phyloP scores from a whole-genome alignment of 2,329 filamentous ascomycete species.

The Fusarium annulatum region DNA sequence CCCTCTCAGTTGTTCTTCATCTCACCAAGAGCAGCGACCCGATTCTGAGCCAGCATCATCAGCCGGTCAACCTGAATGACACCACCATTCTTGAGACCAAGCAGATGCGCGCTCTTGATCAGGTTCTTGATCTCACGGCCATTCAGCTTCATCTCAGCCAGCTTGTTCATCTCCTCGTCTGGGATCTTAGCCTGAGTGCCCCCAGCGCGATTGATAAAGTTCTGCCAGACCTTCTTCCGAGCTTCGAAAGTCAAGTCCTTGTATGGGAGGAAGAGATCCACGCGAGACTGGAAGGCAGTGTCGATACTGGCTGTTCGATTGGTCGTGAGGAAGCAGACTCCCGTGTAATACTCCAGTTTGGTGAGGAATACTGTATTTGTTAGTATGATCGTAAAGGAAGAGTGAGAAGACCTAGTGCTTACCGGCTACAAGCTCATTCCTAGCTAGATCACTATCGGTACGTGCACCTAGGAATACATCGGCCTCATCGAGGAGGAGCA shows the following conservation, averaged over 20 bases:
- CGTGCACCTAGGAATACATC: constrained; percentile 53
- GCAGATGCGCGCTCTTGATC: constrained; percentile 54
- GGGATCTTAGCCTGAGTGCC: constrained; percentile 43
- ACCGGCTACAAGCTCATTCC: constrained; percentile 54
- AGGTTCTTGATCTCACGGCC: constrained; percentile 62
- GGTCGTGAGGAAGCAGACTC: constrained; percentile 53
- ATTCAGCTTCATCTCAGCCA: constrained; percentile 56
- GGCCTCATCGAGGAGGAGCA: constrained; percentile 49
- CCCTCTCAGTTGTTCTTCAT: neutral
- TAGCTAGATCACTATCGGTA: constrained; percentile 47
- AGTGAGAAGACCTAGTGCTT: accelerated
- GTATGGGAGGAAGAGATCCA: constrained; percentile 49
- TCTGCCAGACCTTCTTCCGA: constrained; percentile 51
- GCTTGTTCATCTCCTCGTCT: constrained; percentile 45
- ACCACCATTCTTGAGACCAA: constrained; percentile 46
- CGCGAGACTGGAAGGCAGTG: constrained; percentile 51
- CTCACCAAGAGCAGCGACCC: constrained; percentile 31
- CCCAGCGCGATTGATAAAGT: constrained; percentile 49
- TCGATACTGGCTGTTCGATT: constrained; percentile 52
- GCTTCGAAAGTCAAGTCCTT: constrained; percentile 43
- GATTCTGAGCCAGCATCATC: constrained; percentile 49
- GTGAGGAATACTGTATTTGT: constrained; percentile 42
- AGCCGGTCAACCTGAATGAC: constrained; percentile 46
- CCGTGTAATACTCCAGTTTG: constrained; percentile 52
- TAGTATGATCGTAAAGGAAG: accelerated